These are phyloP conservation scores for Cymodocea nodosa DNA, from an alignment of 116 monocot species.

Conservation along the genomic window DNA sequence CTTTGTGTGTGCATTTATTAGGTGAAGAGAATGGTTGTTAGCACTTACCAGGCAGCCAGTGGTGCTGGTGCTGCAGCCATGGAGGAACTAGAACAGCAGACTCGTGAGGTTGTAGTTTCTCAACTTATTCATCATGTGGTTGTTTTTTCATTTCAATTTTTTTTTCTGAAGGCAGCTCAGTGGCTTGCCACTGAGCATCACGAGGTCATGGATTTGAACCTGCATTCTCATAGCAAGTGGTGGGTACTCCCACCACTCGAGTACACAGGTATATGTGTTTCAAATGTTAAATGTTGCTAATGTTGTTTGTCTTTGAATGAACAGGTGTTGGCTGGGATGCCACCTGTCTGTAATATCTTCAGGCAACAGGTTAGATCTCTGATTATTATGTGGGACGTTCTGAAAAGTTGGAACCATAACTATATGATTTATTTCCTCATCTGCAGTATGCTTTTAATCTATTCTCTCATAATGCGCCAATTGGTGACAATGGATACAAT, in stretches of 20 bases:
- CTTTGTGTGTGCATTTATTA: slow-evolving; percentile 10
- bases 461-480: slow-evolving; percentile 90
- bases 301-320: not conserved
- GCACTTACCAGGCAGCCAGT: slow-evolving; percentile 98
- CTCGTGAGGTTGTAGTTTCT: slow-evolving; percentile 55
- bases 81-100: slow-evolving; percentile 87
- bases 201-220: no score
- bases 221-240: no score
- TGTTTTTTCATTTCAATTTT: not conserved
- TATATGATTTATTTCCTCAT: slow-evolving; percentile 4
- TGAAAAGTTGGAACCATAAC: not conserved
- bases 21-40: slow-evolving; percentile 94
- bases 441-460: slow-evolving; percentile 97
- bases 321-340: slow-evolving; percentile 83
- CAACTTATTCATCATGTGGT: not conserved
- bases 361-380: slow-evolving; percentile 62
- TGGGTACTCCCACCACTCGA: no score
- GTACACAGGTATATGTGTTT: no score
- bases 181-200: no score
- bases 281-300: not conserved
- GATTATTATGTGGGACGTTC: not conserved
- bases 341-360: slow-evolving; percentile 90
- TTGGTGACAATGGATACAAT: slow-evolving; percentile 88
- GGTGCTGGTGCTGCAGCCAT: slow-evolving; percentile 98
- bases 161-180: no score